Percentiles rank a stretch among this genome's conserved stretches.
phyloP scores from a whole-genome alignment of 2,329 filamentous ascomycete genomes.

The Fusarium irregulare region DNA sequence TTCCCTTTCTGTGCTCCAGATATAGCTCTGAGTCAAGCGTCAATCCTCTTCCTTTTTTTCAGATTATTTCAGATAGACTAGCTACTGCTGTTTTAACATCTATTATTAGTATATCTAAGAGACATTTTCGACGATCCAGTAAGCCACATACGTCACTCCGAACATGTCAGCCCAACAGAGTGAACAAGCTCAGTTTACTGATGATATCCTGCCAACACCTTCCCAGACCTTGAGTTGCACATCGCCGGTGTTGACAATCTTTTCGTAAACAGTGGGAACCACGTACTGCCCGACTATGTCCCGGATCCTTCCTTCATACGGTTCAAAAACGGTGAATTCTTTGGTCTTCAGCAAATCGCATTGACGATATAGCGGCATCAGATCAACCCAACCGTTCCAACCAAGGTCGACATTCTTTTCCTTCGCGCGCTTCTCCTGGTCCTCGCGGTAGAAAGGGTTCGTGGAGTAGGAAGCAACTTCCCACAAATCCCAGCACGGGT shows the following conservation, averaged over 20 bases:
- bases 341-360: background rate
- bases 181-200: background rate
- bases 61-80: no score
- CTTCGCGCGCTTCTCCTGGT: background rate
- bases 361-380: background rate
- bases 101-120: no score
- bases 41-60: no score
- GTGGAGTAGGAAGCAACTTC: background rate
- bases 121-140: no score
- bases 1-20: no score
- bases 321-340: background rate
- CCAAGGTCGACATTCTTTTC: background rate
- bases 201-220: background rate
- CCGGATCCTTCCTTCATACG: background rate
- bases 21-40: fast-evolving
- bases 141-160: no score
- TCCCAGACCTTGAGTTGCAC: background rate
- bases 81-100: no score
- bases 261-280: fast-evolving
- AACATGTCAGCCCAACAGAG: background rate
- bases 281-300: background rate
- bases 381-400: no score
- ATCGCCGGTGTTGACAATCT: background rate
- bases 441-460: background rate
- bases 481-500: background rate